These are phyloP conservation scores for Candida awuae DNA, from an alignment of 805 yeast species.

Conservation along the genomic window DNA sequence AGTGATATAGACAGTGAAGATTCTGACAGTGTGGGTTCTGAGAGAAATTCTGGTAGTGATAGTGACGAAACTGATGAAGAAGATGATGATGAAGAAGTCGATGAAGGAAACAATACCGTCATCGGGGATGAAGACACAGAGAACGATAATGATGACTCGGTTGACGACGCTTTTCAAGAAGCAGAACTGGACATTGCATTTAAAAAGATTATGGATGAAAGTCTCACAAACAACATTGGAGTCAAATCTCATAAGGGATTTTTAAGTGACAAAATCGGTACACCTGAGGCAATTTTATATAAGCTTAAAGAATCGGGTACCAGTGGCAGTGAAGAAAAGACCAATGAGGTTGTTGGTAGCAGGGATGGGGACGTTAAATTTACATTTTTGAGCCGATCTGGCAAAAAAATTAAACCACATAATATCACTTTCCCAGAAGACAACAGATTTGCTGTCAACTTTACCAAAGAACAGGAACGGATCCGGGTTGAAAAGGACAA, in stretches of 20 bases:
- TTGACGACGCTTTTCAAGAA: constrained; percentile 14
- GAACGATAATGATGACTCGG: constrained; percentile 16
- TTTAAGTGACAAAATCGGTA: constrained; percentile 22
- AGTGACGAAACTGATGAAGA: constrained; percentile 22
- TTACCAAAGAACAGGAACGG: constrained; percentile 45
- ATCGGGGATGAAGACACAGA: constrained; percentile 2
- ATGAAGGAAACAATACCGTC: constrained; percentile 7
- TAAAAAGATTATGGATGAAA: constrained; percentile 29
- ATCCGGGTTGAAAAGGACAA: constrained; percentile 24
- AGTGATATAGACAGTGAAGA: constrained; percentile 22
- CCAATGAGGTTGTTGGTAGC: neutral
- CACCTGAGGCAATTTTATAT: constrained; percentile 25
- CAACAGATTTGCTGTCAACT: constrained; percentile 44
- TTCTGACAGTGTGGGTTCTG: too few relatives aligned
- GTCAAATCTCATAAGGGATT: neutral
- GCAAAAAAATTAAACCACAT: constrained; percentile 38
- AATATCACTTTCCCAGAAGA: constrained; percentile 45
- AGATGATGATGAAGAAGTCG: constrained; percentile 14
- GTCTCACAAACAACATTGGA: constrained; percentile 28
- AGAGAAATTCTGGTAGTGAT: constrained; percentile 29
- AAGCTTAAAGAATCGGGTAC: constrained; percentile 3
- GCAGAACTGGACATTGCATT: constrained; percentile 46
- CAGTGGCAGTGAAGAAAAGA: neutral
- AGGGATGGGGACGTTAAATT: constrained; percentile 24
- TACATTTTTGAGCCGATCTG: constrained; percentile 48